phyloP scores from a whole-genome alignment of 2,329 filamentous ascomycete genomes.

The Fusarium incarnatum region DNA sequence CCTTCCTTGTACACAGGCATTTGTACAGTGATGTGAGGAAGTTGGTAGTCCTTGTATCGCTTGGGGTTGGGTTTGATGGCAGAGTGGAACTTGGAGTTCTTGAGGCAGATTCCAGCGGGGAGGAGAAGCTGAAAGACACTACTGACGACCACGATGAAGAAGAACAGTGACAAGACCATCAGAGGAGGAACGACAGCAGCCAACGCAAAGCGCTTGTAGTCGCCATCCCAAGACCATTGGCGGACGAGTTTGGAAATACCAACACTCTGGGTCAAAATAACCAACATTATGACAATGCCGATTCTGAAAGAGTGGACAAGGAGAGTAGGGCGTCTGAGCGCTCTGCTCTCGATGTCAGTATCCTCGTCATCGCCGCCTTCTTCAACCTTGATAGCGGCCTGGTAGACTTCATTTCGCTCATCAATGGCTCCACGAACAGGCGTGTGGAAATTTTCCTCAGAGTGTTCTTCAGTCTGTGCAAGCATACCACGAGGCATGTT shows the following conservation, averaged over 20 bases:
- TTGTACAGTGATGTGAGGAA: constrained; percentile 59
- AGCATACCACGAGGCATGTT: constrained; percentile 41
- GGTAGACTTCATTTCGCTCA: constrained; percentile 44
- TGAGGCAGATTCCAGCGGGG: constrained; percentile 42
- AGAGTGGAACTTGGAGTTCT: constrained; percentile 45
- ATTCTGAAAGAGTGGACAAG: constrained; percentile 42
- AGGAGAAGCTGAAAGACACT: constrained; percentile 43
- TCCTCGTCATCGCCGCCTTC: constrained; percentile 41
- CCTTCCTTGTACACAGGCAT: constrained; percentile 60
- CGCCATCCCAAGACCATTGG: constrained; percentile 41
- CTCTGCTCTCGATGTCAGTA: constrained; percentile 38
- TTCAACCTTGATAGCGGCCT: constrained; percentile 42
- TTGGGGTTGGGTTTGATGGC: constrained; percentile 46
- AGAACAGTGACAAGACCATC: constrained; percentile 39
- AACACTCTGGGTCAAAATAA: constrained; percentile 43
- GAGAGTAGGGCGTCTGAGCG: constrained; percentile 38
- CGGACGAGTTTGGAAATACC: constrained; percentile 41
- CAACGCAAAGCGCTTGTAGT: constrained; percentile 35
- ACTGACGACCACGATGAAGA: constrained; percentile 46
- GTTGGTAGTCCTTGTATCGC: constrained; percentile 49
- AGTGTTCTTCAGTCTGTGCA: constrained; percentile 41
- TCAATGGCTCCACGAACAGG: constrained; percentile 45
- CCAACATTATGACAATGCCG: constrained; percentile 44
- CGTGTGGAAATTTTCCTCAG: constrained; percentile 24
- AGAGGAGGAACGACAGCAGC: constrained; percentile 37